phyloP scores from a whole-genome alignment of 2,329 filamentous ascomycete genomes.

The Clonostachys sp. region DNA sequence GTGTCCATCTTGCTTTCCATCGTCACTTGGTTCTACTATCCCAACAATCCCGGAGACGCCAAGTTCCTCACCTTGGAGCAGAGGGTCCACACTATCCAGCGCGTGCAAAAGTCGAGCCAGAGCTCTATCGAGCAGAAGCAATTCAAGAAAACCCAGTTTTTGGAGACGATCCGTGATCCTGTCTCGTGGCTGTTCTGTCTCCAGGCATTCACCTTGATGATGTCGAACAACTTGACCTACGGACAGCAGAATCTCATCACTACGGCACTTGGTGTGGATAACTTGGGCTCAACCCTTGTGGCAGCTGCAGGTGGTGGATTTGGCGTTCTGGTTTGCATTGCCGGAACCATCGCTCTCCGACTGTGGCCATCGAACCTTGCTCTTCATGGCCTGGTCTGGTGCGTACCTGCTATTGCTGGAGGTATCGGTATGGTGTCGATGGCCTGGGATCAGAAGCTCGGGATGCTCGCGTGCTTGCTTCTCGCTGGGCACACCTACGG shows the following conservation, averaged over 20 bases:
- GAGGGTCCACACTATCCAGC: too few relatives aligned
- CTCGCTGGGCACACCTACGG: not conserved
- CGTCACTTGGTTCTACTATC: too few relatives aligned
- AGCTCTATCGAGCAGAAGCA: too few relatives aligned
- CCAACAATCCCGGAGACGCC: too few relatives aligned
- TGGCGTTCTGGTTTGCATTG: not conserved
- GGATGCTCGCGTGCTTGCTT: not conserved
- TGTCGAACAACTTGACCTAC: conserved; percentile 31
- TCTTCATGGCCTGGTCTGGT: not conserved
- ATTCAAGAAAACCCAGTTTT: too few relatives aligned
- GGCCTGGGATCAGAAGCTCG: not conserved
- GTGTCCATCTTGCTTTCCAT: too few relatives aligned
- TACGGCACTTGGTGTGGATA: too few relatives aligned
- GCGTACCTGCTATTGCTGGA: not conserved
- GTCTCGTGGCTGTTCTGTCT: conserved; percentile 22
- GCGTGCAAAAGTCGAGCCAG: too few relatives aligned
- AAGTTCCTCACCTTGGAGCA: too few relatives aligned
- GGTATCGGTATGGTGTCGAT: not conserved
- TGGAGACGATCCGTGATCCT: not conserved
- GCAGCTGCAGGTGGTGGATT: not conserved
- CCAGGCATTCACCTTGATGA: conserved; percentile 23
- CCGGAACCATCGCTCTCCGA: not conserved
- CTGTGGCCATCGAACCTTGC: not conserved
- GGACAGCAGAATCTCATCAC: conserved; percentile 23
- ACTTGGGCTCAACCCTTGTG: conserved; percentile 6